Evolutionary conservation across 2,329 filamentous ascomycete genomes (phyloP).

Genomic region (Fusarium mundagurra): DNA sequence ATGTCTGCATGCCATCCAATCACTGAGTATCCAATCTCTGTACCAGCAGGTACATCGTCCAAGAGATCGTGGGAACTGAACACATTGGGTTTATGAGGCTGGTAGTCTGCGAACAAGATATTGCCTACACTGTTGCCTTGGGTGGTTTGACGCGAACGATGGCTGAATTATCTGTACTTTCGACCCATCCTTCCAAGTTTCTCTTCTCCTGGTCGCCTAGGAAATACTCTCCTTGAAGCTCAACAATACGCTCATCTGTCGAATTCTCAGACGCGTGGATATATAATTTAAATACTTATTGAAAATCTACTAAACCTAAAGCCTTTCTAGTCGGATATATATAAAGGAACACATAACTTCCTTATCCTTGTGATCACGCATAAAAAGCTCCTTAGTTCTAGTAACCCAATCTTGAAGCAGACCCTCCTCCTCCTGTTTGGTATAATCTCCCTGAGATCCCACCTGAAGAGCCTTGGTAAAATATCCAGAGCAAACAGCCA

Average conservation of each 20-base stretch:
- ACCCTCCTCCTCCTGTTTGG: neutral
- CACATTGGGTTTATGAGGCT: neutral
- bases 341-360: neutral
- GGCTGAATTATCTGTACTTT: neutral
- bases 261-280: neutral
- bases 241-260: neutral
- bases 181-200: neutral
- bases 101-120: neutral
- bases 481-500: constrained; percentile 2
- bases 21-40: neutral
- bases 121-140: neutral
- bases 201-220: neutral
- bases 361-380: neutral
- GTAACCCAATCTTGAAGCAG: neutral
- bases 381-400: neutral
- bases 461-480: neutral
- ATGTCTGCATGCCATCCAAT: neutral
- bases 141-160: neutral
- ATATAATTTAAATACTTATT: no score
- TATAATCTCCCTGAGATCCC: neutral
- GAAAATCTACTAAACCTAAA: no score
- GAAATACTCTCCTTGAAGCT: neutral
- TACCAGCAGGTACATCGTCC: neutral
- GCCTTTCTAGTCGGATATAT: neutral
- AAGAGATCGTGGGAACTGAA: neutral